A percentile compares a stretch with the other conserved stretches of the same genome.
These are phyloP conservation scores for Neurospora cerealis DNA, from an alignment of 495 filamentous ascomycete genomes.

Conservation along the genomic window DNA sequence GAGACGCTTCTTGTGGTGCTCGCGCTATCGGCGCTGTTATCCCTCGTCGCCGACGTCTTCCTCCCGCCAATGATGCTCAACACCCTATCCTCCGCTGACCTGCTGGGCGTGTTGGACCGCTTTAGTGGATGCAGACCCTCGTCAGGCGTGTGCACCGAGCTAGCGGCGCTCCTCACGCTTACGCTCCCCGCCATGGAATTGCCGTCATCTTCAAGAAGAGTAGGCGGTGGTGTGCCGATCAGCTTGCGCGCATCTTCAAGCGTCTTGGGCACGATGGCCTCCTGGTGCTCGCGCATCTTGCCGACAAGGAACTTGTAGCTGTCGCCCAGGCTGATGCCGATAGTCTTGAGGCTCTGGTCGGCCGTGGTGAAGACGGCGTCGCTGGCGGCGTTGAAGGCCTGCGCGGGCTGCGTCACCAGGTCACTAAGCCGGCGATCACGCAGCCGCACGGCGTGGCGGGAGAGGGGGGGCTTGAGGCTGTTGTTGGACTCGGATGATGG, in stretches of 20 bases:
- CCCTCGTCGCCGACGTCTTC: conserved; percentile 39
- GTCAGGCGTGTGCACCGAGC: conserved; percentile 34
- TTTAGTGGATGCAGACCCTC: conserved; percentile 12
- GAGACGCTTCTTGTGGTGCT: conserved; percentile 44
- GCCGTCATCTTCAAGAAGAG: conserved; percentile 40
- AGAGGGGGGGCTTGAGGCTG: conserved; percentile 24
- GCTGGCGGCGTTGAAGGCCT: conserved; percentile 69
- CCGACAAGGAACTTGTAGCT: conserved; percentile 93
- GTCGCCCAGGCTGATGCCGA: conserved; percentile 75
- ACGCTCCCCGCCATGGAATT: neutral
- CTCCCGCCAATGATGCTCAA: conserved; percentile 50
- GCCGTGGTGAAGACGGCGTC: conserved; percentile 78
- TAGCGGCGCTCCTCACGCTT: conserved; percentile 20
- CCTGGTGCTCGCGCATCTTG: conserved; percentile 60
- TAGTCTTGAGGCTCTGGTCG: conserved; percentile 82
- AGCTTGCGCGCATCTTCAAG: conserved; percentile 86
- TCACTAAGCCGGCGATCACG: conserved; percentile 61
- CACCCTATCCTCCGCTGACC: conserved; percentile 42
- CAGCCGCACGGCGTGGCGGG: conserved; percentile 32
- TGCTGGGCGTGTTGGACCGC: conserved; percentile 22
- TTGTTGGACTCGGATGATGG: neutral
- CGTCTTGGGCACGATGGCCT: conserved; percentile 65
- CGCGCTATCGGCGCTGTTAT: conserved; percentile 66
- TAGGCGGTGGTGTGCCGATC: conserved; percentile 56
- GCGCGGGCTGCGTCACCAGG: conserved; percentile 71